These are phyloP conservation scores for Globisporangium megalacanthum DNA, from an alignment of 352 stramenopile genomes.

Conservation along the genomic window DNA sequence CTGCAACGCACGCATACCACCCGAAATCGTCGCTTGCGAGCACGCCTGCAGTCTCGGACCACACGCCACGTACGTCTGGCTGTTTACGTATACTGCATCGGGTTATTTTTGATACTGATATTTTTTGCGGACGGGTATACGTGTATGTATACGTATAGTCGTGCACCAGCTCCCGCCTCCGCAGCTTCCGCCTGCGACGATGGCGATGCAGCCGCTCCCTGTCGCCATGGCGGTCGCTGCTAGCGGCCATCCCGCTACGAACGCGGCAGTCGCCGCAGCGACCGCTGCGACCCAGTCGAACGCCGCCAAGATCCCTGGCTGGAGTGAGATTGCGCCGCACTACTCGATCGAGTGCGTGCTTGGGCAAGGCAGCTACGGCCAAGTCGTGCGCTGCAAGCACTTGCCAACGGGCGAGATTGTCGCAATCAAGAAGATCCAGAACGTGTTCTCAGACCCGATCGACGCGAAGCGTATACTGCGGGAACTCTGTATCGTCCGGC, in stretches of 20 bases:
- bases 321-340: constrained; percentile 74
- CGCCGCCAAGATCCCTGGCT: constrained; percentile 69
- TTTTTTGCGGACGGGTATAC: no score
- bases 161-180: constrained; percentile 9
- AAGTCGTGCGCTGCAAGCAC: constrained; percentile 86
- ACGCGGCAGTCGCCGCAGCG: constrained; percentile 8
- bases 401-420: constrained; percentile 84
- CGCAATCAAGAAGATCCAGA: constrained; percentile 88
- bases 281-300: constrained; percentile 36
- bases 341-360: constrained; percentile 86
- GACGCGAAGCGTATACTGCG: constrained; percentile 84
- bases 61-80: constrained; percentile 40
- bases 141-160: constrained; percentile 2
- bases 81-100: not conserved
- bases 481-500: constrained; percentile 77
- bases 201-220: not conserved
- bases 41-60: constrained; percentile 46
- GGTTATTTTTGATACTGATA: no score
- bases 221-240: constrained; percentile 8
- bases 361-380: constrained; percentile 79
- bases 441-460: constrained; percentile 85
- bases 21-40: constrained; percentile 34
- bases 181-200: not conserved
- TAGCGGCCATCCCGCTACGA: constrained; percentile 3
- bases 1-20: constrained; percentile 25